Evolutionary conservation across 495 filamentous ascomycete species (phyloP), one percentile per base, ranked within the genome.

Genomic region (Podospora didyma): DNA sequence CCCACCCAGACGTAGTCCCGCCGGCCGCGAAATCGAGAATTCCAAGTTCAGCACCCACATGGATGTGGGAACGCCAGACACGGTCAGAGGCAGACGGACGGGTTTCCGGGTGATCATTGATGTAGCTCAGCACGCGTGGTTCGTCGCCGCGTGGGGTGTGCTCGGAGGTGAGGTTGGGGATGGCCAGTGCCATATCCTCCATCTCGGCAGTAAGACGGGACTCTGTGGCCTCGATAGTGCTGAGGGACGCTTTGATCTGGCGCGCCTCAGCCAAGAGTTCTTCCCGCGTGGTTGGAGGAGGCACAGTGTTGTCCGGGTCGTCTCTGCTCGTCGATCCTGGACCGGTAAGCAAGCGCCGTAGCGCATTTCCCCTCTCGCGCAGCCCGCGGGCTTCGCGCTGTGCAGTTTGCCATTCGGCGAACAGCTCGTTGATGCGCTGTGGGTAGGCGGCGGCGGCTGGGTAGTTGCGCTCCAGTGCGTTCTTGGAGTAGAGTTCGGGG

Each of bases 401-500:
- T 14, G 79, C 69, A 17, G 66, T 68, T 24, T 84, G 78, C 71
- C 85, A 85, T 71, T 89, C 75, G 1, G 86, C 81, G 62, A 86
- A 86, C 7, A 95, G 76, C 23, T 79, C 68, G 51, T 85, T 78
- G 54, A 98, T 97, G 50, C 75, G 79, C 28, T 74, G 74, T 1
- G 93, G 87, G 60, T 87, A 82, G 2, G 76, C 63, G 14, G 83
- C 77, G 56, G 89, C 85, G 14, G 77, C 64, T 49, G 81, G 73
- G 72, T 96, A 97, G 69, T 96, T 97, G 51, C 94, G 83, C 50
- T 90, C 85, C 53, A 87, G 59, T 69, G 89, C 95, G 68, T 95
- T 98, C 55, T 87, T 76, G 56, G 83, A 74, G 77, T 97, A 88
- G 44, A 94, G 78, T 23, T 85, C 81, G 41, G 84, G 80, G 70